Conservation (phyloP, 768 basidiomycete species). For the Paxillus rubicundulus region DNA sequence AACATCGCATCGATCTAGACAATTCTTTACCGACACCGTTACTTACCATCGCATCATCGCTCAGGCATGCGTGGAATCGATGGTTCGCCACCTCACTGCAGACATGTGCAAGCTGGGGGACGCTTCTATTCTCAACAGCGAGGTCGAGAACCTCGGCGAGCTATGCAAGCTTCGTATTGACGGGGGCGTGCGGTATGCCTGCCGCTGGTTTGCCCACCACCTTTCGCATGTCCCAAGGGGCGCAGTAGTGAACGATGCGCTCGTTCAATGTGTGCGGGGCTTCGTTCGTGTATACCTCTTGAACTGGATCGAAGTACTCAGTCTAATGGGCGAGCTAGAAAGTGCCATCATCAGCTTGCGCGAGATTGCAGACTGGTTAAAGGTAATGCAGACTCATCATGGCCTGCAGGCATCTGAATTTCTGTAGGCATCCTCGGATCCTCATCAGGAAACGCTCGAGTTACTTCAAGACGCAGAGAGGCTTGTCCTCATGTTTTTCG, state of each 20-base stretch:
- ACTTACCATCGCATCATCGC: constrained; percentile 13
- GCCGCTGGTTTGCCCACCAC: constrained; percentile 20
- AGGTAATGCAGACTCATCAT: constrained; percentile 1
- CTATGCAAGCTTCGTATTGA: constrained; percentile 11
- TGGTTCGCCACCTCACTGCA: constrained; percentile 11
- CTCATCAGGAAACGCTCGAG: constrained; percentile 6
- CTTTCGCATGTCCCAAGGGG: constrained; percentile 11
- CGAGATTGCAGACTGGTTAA: constrained; percentile 10
- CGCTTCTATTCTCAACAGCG: constrained; percentile 10
- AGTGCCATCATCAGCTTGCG: constrained; percentile 14
- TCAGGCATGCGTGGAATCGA: constrained; percentile 13
- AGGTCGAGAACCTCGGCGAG: constrained; percentile 12
- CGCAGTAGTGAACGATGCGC: not conserved
- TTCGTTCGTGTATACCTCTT: constrained; percentile 11
- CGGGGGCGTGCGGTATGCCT: constrained; percentile 18
- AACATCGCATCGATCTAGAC: constrained; percentile 9
- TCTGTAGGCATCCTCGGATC: constrained; percentile 7
- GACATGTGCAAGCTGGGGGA: constrained; percentile 16
- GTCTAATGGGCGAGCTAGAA: constrained; percentile 15
- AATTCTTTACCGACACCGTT: constrained; percentile 12
- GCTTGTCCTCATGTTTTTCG: constrained; percentile 19
- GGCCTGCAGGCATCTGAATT: not conserved
- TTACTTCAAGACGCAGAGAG: constrained; percentile 17
- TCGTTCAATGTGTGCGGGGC: constrained; percentile 8
- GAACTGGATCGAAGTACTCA: constrained; percentile 21